These are phyloP conservation scores for Fraxinus velutina DNA, from an alignment of 305 asterid genomes.

Conservation along the genomic window DNA sequence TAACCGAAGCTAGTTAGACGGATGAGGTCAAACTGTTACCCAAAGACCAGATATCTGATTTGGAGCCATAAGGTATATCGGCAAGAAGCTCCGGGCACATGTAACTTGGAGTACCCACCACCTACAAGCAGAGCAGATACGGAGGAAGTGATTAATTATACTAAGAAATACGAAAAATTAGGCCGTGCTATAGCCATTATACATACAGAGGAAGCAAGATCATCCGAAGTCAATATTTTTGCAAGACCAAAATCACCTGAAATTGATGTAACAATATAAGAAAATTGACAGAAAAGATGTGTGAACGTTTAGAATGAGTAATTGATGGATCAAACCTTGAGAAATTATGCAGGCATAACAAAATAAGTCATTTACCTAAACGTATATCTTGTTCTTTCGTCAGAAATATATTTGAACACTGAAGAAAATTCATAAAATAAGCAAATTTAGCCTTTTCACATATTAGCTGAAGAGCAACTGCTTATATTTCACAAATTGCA, in stretches of 20 bases:
- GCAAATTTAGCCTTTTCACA: slow-evolving; percentile 14
- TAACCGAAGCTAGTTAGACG: slow-evolving; percentile 16
- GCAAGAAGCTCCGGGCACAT: slow-evolving; percentile 99
- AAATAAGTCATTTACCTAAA: slow-evolving; percentile 50
- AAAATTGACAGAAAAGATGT: neutral
- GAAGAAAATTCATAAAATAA: slow-evolving; percentile 32
- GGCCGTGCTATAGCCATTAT: slow-evolving; percentile 6
- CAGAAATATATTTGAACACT: slow-evolving; percentile 97
- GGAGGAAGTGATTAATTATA: neutral
- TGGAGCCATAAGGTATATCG: slow-evolving; percentile 96
- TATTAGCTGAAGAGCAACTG: neutral
- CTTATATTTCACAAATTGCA: neutral
- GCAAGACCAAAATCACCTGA: slow-evolving; percentile 99
- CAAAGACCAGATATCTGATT: slow-evolving; percentile 96
- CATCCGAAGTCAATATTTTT: slow-evolving; percentile 75
- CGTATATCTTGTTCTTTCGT: slow-evolving; percentile 88
- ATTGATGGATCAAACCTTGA: neutral
- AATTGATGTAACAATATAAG: slow-evolving; percentile 16
- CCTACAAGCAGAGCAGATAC: slow-evolving; percentile 40
- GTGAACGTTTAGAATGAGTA: neutral
- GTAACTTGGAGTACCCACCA: slow-evolving; percentile 98
- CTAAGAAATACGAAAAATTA: neutral
- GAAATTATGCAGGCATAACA: neutral
- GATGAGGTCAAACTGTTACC: slow-evolving; percentile 38
- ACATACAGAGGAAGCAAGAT: slow-evolving; percentile 96